phyloP scores from a whole-genome alignment of 2,329 filamentous ascomycete genomes.

The Hypoxylon sp. region DNA sequence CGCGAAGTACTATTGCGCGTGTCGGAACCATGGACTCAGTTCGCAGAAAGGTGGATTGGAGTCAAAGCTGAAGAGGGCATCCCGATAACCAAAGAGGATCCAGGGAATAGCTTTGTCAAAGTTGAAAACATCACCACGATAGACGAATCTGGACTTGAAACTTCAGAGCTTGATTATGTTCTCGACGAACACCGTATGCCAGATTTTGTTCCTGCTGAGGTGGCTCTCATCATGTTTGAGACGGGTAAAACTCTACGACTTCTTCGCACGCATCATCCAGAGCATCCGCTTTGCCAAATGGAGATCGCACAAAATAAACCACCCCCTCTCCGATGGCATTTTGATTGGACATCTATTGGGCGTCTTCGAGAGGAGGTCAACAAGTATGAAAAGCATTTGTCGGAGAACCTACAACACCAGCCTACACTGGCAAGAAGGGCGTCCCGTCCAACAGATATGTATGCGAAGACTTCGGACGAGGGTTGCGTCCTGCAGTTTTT shows the following conservation, averaged over 20 bases:
- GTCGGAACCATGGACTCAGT: slow-evolving; percentile 76
- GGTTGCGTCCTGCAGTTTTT: slow-evolving; percentile 62
- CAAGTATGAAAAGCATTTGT: slow-evolving; percentile 64
- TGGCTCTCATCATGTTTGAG: slow-evolving; percentile 82
- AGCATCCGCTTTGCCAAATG: slow-evolving; percentile 76
- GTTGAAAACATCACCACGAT: slow-evolving; percentile 68
- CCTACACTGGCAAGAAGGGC: not conserved
- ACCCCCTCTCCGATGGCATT: slow-evolving; percentile 76
- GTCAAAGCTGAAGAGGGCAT: slow-evolving; percentile 71
- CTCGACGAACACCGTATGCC: slow-evolving; percentile 78
- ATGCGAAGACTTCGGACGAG: slow-evolving; percentile 22
- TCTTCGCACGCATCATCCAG: slow-evolving; percentile 77
- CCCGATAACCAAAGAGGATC: slow-evolving; percentile 65
- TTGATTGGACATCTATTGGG: slow-evolving; percentile 79
- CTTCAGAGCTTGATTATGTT: slow-evolving; percentile 72
- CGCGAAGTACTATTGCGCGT: slow-evolving; percentile 76
- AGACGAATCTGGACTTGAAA: slow-evolving; percentile 72
- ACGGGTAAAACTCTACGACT: slow-evolving; percentile 83
- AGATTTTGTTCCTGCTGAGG: slow-evolving; percentile 77
- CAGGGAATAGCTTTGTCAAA: slow-evolving; percentile 72
- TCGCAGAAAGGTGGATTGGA: slow-evolving; percentile 82
- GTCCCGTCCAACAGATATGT: not conserved
- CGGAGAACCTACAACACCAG: slow-evolving; percentile 38
- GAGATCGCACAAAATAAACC: slow-evolving; percentile 63
- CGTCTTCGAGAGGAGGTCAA: slow-evolving; percentile 72